Base-by-base conservation (phyloP, 352 stramenopile species). In the Globisporangium orthogonon region DNA sequence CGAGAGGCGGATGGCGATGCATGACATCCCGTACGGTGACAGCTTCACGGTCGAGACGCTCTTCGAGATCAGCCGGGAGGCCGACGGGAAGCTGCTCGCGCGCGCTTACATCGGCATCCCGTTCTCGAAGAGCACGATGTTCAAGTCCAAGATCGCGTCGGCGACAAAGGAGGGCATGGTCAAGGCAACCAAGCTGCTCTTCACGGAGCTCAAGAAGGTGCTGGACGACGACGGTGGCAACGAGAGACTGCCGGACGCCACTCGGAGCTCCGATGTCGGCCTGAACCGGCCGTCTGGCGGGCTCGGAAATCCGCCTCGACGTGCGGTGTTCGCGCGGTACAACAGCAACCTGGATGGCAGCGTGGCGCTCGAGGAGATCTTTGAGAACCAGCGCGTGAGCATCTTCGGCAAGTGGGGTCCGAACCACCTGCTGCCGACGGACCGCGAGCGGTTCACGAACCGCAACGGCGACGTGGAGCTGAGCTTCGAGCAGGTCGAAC, bases 361-460 rank as follows among this genome's bases (percentile, higher is more conserved):
- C 40, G 81, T 94, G 3, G 83, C 74, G 9, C 67, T 94, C 18
- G 83, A 94, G 61, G 83, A 94, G 66, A 91, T 94, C 63, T 94
- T 94, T 64, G 82, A 94, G 63, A 94, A 94, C 62, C 84, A 94
- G 63, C 84, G 84, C 15, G 73, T 94, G 57, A 91, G 82, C 62
- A 86, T 94, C 62, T 94, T 94, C 70, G 82, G 82, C 35, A 94
- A 94, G 50, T 94, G 84, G 84, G 84, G 79, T 0, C 84, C 84
- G 4, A 92, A 92, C 59, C 83, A 94, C 47, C 60, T 94, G 55
- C 68, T 91, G 23, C 84, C 82, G 30, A 94, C 84, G 0, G 84
- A 94, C 43, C 78, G 84, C 54, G 67, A 76, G 15, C 84, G 84
- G 10, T 94, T 94, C 40, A 87, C 84, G 30, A 92, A 89, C 59